Conservation (phyloP, 2,329 filamentous ascomycete species). For the Hirsutella thompsonii region DNA sequence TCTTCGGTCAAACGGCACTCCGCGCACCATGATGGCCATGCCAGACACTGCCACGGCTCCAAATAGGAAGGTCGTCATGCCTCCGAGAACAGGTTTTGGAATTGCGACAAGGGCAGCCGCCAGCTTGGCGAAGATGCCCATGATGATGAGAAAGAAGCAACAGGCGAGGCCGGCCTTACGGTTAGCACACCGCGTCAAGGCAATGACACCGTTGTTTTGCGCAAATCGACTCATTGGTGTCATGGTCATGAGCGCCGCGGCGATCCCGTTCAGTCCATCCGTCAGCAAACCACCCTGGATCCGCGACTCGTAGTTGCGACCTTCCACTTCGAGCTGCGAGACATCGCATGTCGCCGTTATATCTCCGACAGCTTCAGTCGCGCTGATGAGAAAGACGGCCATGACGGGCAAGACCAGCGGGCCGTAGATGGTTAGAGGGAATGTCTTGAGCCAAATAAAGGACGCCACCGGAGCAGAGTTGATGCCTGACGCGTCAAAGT, state of each 20-base stretch:
- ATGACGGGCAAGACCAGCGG: conserved; percentile 62
- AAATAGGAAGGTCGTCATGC: conserved; percentile 74
- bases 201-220: conserved; percentile 77
- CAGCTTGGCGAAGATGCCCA: conserved; percentile 76
- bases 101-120: conserved; percentile 69
- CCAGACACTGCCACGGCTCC: conserved; percentile 64
- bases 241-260: conserved; percentile 67
- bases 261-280: conserved; percentile 62
- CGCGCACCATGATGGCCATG: conserved; percentile 59
- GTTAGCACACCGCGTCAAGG: conserved; percentile 69
- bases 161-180: conserved; percentile 68
- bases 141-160: conserved; percentile 64
- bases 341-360: conserved; percentile 76
- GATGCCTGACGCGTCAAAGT: conserved; percentile 64
- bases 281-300: conserved; percentile 71
- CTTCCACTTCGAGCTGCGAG: conserved; percentile 61
- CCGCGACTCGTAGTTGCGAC: conserved; percentile 57
- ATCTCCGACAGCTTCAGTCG: conserved; percentile 69
- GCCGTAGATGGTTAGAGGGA: conserved; percentile 57
- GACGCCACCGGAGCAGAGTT: conserved; percentile 56
- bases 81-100: conserved; percentile 51
- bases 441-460: conserved; percentile 72
- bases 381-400: conserved; percentile 57
- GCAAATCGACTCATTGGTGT: conserved; percentile 72
- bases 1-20: conserved; percentile 61